These are phyloP conservation scores for Microsporum canis DNA, from an alignment of 2,329 filamentous ascomycete species.

Conservation along the genomic window DNA sequence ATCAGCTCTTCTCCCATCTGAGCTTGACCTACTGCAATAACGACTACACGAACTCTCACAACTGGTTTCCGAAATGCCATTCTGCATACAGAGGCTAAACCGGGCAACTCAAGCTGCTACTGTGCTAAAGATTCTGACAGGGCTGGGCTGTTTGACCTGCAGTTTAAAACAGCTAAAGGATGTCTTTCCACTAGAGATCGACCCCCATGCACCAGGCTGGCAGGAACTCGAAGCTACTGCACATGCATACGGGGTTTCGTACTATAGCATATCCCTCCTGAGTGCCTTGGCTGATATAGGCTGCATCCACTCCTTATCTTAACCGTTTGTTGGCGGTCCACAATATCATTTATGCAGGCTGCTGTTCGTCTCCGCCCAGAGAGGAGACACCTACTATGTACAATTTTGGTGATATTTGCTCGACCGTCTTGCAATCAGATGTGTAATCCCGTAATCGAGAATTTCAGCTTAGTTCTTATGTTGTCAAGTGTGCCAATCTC, in stretches of 20 bases:
- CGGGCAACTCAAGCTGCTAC: background rate
- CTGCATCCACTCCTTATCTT: slow-evolving; percentile 12
- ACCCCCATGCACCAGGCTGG: slow-evolving; percentile 18
- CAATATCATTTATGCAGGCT: slow-evolving; percentile 9
- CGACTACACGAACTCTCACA: background rate
- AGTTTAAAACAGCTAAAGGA: background rate
- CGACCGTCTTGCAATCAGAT: background rate
- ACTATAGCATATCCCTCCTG: slow-evolving; percentile 5
- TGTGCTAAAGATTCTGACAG: background rate
- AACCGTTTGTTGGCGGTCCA: slow-evolving; percentile 13
- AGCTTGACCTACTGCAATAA: background rate
- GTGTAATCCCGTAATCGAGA: background rate
- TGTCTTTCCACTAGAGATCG: slow-evolving; percentile 20
- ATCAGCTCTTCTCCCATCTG: background rate
- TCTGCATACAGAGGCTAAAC: slow-evolving; percentile 1
- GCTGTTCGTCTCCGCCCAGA: background rate
- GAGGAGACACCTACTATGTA: background rate
- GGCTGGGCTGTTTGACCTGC: background rate
- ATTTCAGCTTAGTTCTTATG: background rate
- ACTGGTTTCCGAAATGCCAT: background rate
- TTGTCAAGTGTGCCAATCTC: background rate
- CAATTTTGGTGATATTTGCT: background rate
- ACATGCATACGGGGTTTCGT: slow-evolving; percentile 19
- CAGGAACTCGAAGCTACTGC: slow-evolving; percentile 6
- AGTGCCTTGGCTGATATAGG: background rate